Evolutionary conservation across 805 yeast species (phyloP), one percentile per base, ranked within the genome.

Genomic region (Wickerhamiella brachini): DNA sequence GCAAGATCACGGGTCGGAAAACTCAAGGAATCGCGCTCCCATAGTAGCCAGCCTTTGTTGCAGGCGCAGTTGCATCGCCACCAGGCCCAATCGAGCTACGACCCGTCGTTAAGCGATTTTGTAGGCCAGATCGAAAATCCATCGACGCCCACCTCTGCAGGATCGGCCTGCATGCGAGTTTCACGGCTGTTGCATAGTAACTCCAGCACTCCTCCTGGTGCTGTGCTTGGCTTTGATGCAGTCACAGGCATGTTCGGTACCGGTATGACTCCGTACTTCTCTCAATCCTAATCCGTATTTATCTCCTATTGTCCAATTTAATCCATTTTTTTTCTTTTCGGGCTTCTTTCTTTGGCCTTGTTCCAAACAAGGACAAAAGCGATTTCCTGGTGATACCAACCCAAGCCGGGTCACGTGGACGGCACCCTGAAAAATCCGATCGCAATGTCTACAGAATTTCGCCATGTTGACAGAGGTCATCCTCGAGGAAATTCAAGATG

Each of bases 401-500:
- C 34, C 12, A 4, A 29, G 3, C 34, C 34, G 15, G 12, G 34
- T 29, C 34, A 29, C 34, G 34, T 29, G 34, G 15, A 29, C 34
- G 4, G 26, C 26, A 24, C 34, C 12, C 12, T 29, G 34, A 29
- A 29, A 29, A 29, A 29, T 29, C 34, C 34, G 12, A 12, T 12
- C 15, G 12, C 3, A 29, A 7, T 4, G 3, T 10, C 31, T 29
- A 7, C 15, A 29, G 12, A 12, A 29, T 12, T 29, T 41, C 24
- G 12, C n/a, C 24, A 20, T 41, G 44, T 21, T 41, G 18, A 20
- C 44, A 41, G 24, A 41, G 15, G 18, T 34, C 34, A 50, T 63
- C 59, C 29, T 70, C 64, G 29, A 63, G 59, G 93, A 85, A 57
- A 76, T 84, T 46, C 72, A 71, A 44, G 74, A 76, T 12, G 89